These are phyloP conservation scores for Mycosphaerella sp. DNA, from an alignment of 2,329 filamentous ascomycete genomes.

Conservation along the genomic window DNA sequence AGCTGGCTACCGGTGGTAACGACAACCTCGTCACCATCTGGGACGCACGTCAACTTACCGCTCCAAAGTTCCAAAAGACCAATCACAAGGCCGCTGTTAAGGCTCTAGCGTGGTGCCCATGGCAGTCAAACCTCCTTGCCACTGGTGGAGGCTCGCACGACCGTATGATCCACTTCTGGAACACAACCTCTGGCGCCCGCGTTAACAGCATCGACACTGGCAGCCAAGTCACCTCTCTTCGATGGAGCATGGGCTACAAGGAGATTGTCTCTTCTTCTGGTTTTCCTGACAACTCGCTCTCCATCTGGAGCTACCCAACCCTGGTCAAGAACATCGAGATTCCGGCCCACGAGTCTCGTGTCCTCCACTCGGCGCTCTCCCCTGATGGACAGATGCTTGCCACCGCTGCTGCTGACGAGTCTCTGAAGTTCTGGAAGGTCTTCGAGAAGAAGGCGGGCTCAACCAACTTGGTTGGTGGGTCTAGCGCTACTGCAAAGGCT, in stretches of 20 bases:
- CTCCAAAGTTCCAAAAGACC: constrained; percentile 98
- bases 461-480: constrained; percentile 57
- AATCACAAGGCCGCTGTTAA: constrained; percentile 99
- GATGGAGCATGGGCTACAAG: constrained; percentile 95
- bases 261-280: constrained; percentile 97
- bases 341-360: constrained; percentile 91
- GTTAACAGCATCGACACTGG: constrained; percentile 99
- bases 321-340: constrained; percentile 97
- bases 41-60: constrained; percentile 88
- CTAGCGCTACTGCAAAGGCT: constrained; percentile 66
- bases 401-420: constrained; percentile 92
- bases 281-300: constrained; percentile 98
- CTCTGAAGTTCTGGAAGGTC: constrained; percentile 99
- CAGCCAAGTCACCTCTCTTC: constrained; percentile 90
- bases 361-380: constrained; percentile 93
- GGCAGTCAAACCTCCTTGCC: constrained; percentile 94
- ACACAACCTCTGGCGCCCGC: constrained; percentile 92
- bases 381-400: constrained; percentile 97
- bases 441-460: constrained; percentile 95
- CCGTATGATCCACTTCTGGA: constrained; percentile 99
- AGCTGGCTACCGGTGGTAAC: constrained; percentile 95
- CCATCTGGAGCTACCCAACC: constrained; percentile 98
- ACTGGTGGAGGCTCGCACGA: constrained; percentile 96
- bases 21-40: constrained; percentile 99
- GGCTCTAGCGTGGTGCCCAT: constrained; percentile 96